Conservation (phyloP, 1,284 basidiomycete genomes). For the Cryptococcus maquisensis region DNA sequence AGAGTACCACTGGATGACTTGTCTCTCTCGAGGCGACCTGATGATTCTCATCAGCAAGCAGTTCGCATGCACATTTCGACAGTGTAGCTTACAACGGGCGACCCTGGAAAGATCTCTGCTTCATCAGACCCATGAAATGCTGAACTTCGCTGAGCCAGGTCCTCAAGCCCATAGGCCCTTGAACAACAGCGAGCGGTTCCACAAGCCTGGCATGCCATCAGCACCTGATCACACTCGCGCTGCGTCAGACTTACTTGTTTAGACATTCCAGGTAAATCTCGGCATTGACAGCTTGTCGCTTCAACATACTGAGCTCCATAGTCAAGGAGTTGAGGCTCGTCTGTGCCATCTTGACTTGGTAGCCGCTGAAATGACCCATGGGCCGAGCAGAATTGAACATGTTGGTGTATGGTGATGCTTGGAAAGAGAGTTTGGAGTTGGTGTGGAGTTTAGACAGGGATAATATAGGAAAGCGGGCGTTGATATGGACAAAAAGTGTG, state of each 20-base stretch:
- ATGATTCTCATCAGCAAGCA: neutral
- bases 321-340: slow-evolving; percentile 27
- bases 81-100: slow-evolving; percentile 26
- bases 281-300: slow-evolving; percentile 21
- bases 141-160: slow-evolving; percentile 37
- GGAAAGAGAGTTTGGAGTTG: neutral
- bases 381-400: slow-evolving; percentile 36
- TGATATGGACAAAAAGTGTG: neutral
- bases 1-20: slow-evolving; percentile 36
- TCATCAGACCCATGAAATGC: slow-evolving; percentile 27
- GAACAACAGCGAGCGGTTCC: slow-evolving; percentile 31
- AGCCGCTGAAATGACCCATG: slow-evolving; percentile 31
- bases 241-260: slow-evolving; percentile 26
- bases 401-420: slow-evolving; percentile 20
- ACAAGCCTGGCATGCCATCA: slow-evolving; percentile 21
- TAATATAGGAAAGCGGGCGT: neutral
- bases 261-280: slow-evolving; percentile 34
- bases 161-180: slow-evolving; percentile 30
- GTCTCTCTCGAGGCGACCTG: slow-evolving; percentile 31
- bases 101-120: slow-evolving; percentile 33
- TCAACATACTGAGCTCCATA: slow-evolving; percentile 31
- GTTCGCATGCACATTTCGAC: neutral
- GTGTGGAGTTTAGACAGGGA: neutral
- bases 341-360: slow-evolving; percentile 31
- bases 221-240: neutral